phyloP scores from a whole-genome alignment of 1,284 basidiomycete species.

The Mycena sp. region DNA sequence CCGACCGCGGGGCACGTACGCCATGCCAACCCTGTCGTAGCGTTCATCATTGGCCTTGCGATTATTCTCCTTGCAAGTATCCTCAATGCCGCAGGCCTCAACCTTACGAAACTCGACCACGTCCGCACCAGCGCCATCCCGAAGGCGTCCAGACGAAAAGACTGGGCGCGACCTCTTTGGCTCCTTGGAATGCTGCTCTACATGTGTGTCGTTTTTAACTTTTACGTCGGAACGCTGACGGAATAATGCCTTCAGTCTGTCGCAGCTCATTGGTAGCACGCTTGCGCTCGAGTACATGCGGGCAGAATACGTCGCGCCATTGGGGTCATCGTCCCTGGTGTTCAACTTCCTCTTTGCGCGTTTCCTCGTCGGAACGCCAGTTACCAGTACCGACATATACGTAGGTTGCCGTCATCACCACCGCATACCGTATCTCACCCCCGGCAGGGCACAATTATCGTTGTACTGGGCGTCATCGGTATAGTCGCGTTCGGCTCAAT shows the following conservation, averaged over 20 bases:
- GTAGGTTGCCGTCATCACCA: conserved; percentile 49
- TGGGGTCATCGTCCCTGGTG: conserved; percentile 85
- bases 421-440: background rate
- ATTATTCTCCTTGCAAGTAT: conserved; percentile 84
- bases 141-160: conserved; percentile 70
- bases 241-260: conserved; percentile 60
- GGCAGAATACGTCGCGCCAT: conserved; percentile 81
- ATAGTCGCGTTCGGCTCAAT: conserved; percentile 89
- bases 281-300: conserved; percentile 89
- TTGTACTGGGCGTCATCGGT: conserved; percentile 84
- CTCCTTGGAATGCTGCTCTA: conserved; percentile 85
- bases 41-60: conserved; percentile 82
- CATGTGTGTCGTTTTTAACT: conserved; percentile 55
- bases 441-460: conserved; percentile 78
- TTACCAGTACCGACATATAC: conserved; percentile 83
- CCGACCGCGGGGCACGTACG: background rate
- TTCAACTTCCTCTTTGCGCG: conserved; percentile 91
- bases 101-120: conserved; percentile 33
- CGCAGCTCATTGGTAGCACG: conserved; percentile 87
- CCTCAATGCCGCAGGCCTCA: conserved; percentile 81
- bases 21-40: conserved; percentile 58
- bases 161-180: conserved; percentile 85
- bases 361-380: conserved; percentile 83
- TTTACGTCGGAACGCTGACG: conserved; percentile 3
- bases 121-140: conserved; percentile 74